phyloP scores from a whole-genome alignment of 306 rosid species.

The Inga leiocalycina region DNA sequence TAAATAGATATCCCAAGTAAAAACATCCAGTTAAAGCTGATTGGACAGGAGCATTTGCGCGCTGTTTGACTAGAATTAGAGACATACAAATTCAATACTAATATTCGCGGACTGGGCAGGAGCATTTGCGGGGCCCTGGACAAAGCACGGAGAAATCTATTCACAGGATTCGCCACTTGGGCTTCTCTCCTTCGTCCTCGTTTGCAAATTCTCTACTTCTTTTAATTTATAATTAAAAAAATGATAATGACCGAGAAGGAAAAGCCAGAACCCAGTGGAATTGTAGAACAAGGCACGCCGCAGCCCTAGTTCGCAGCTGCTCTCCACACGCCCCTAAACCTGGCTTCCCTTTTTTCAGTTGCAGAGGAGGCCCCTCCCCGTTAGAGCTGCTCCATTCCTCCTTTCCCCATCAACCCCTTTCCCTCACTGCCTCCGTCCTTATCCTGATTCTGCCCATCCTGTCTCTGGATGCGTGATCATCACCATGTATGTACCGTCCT shows the following conservation, averaged over 20 bases:
- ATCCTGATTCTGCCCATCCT: background rate
- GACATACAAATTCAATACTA: too few species aligned
- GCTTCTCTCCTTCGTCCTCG: background rate
- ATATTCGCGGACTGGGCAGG: too few species aligned
- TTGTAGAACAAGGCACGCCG: constrained; percentile 44
- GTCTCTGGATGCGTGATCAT: constrained; percentile 46
- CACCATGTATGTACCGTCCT: constrained; percentile 53
- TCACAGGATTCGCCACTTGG: background rate
- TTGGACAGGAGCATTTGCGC: background rate
- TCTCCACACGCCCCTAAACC: constrained; percentile 58
- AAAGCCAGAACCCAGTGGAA: background rate
- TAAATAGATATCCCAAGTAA: too few species aligned
- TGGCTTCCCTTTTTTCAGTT: background rate
- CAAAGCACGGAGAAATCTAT: background rate
- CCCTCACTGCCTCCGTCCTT: background rate
- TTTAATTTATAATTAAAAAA: too few species aligned
- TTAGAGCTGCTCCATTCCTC: background rate
- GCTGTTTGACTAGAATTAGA: too few species aligned
- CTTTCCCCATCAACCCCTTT: background rate
- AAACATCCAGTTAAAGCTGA: background rate
- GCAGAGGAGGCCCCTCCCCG: background rate
- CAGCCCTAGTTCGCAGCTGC: constrained; percentile 52
- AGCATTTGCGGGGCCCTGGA: too few species aligned
- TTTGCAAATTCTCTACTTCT: too few species aligned
- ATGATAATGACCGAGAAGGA: background rate